phyloP scores from a whole-genome alignment of 345 rosid genomes.

The Bruguiera gymnorhiza region DNA sequence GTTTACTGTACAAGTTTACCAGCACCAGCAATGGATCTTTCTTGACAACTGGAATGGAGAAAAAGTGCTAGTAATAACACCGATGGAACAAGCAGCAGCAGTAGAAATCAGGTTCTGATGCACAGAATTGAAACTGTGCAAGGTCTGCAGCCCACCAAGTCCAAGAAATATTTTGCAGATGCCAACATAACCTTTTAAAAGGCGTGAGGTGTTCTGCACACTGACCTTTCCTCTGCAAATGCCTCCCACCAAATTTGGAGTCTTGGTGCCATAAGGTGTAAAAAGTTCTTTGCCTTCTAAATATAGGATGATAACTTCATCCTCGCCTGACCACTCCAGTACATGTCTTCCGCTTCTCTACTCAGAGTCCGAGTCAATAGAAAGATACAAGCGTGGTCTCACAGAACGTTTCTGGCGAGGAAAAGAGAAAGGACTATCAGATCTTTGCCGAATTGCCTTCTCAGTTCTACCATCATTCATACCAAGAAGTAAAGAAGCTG shows the following conservation, averaged over 20 bases:
- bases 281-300: constrained; percentile 1
- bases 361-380: constrained; percentile 79
- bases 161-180: constrained; percentile 14
- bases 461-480: constrained; percentile 66
- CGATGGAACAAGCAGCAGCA: constrained; percentile 18
- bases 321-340: constrained; percentile 33
- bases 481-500: constrained; percentile 80
- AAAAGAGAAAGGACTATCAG: constrained; percentile 66
- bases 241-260: background rate
- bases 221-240: background rate
- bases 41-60: background rate
- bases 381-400: constrained; percentile 65
- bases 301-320: constrained; percentile 3
- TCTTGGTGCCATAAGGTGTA: background rate
- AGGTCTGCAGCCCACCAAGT: constrained; percentile 16
- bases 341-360: constrained; percentile 31
- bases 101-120: constrained; percentile 7
- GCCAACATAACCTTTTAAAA: constrained; percentile 4
- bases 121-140: background rate
- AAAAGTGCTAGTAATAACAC: constrained; percentile 17
- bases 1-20: constrained; percentile 36
- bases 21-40: constrained; percentile 19
- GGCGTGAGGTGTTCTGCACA: background rate
- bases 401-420: constrained; percentile 91
- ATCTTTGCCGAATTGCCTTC: constrained; percentile 63